These are phyloP conservation scores for Boletales sp. DNA, from an alignment of 768 basidiomycete species.

Conservation along the genomic window DNA sequence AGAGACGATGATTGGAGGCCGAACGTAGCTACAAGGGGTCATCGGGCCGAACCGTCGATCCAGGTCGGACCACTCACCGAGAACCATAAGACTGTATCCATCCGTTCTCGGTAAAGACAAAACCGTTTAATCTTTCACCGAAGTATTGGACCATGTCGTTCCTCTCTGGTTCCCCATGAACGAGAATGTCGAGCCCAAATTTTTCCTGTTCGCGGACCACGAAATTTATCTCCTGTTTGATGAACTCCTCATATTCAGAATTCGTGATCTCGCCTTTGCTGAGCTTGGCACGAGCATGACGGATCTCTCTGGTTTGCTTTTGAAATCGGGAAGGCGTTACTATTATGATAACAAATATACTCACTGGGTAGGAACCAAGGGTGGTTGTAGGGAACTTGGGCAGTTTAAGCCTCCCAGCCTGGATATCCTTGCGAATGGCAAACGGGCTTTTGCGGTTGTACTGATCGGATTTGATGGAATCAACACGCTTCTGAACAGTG, in stretches of 20 bases:
- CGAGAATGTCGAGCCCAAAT: conserved; percentile 92
- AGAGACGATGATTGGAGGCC: conserved; percentile 97
- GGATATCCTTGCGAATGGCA: conserved; percentile 79
- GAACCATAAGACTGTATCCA: conserved; percentile 99
- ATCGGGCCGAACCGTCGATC: conserved; percentile 9
- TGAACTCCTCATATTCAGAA: conserved; percentile 92
- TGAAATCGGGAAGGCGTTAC: too few relatives aligned
- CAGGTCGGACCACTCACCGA: conserved; percentile 50
- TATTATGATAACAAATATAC: conserved; percentile 15
- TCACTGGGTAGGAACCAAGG: conserved; percentile 94
- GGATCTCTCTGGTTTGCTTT: conserved; percentile 97
- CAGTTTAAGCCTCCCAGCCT: conserved; percentile 83
- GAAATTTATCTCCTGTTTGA: conserved; percentile 92
- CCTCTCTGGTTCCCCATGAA: conserved; percentile 98
- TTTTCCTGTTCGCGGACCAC: conserved; percentile 97
- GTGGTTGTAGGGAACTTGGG: conserved; percentile 99
- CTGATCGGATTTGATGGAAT: conserved; percentile 81
- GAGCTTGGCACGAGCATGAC: conserved; percentile 92
- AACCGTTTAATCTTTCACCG: conserved; percentile 90
- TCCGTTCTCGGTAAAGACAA: conserved; percentile 96
- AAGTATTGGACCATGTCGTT: conserved; percentile 99
- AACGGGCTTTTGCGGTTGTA: conserved; percentile 89
- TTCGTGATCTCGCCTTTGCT: conserved; percentile 85
- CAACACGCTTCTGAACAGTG: conserved; percentile 91
- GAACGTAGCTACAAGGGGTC: conserved; percentile 67